Evolutionary conservation across 768 basidiomycete species (phyloP), one percentile per base, ranked within the genome.

Genomic region (Phlebiopsis flavidoalba): DNA sequence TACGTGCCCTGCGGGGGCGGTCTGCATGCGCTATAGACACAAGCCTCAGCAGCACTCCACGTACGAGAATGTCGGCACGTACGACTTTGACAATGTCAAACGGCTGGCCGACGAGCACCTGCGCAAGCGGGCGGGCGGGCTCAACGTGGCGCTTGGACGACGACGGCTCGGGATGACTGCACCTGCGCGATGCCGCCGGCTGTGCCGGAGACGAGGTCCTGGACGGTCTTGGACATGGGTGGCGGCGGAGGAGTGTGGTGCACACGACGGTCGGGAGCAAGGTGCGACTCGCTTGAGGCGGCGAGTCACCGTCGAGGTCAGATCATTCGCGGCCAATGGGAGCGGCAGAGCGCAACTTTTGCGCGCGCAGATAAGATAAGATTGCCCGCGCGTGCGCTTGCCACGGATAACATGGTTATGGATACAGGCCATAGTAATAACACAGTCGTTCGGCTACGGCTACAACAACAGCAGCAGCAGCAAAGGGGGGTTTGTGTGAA

Each of bases 51-150:
- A n/a, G 24, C 10, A 8, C 55, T 19, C 22, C 11, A 22, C 40
- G 37, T 21, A 45, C 11, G 14, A 56, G 37, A 14, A 36, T 19
- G 0, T 53, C 59, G 46, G 57, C 53, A 37, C 84, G 90, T 70
- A 93, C 92, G 76, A 95, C 92, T 87, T 97, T 97, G 76, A 95
- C 91, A 64, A 96, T 95, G 74, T 98, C 95, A 74, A 98, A 98
- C 12, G 95, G 95, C 73, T 96, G 92, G 52, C 93, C 93, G 51
- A 94, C 92, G 50, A 94, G 79, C 61, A 93, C 90, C 89, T 92
- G 62, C 58, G 40, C 22, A 49, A 51, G 31, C 53, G 35, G n/a
- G 53, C 60, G 26, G 26, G 26, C 55, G 31, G 54, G 46, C 53
- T 26, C 58, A 43, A 17, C 58, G 26, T 31, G 26, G 36, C 51